Percentiles rank a stretch among this genome's conserved stretches.
Conservation (phyloP, 2,329 filamentous ascomycete species). For the Pseudopithomyces chartarum region DNA sequence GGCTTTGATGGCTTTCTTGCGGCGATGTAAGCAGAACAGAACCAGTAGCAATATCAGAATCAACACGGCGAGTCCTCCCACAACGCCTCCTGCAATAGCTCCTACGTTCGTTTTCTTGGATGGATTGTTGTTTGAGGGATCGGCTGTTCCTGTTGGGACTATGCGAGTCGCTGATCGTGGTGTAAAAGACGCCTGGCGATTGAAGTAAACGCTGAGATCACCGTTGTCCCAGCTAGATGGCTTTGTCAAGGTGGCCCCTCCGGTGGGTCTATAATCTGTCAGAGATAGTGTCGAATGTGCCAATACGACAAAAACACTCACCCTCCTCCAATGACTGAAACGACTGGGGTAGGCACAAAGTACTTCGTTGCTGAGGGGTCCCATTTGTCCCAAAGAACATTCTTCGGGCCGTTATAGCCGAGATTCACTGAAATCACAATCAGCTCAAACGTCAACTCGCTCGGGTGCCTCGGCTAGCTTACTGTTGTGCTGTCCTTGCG, state of each 20-base stretch:
- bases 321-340: constrained; percentile 52
- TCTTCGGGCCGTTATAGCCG: constrained; percentile 54
- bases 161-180: constrained; percentile 58
- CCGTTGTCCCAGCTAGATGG: constrained; percentile 57
- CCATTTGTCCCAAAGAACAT: constrained; percentile 59
- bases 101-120: constrained; percentile 36
- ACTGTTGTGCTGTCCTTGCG: constrained; percentile 61
- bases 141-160: constrained; percentile 35
- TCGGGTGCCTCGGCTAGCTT: not conserved
- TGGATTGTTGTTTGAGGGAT: constrained; percentile 11
- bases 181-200: constrained; percentile 53
- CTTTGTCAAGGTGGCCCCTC: constrained; percentile 59
- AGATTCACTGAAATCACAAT: constrained; percentile 50
- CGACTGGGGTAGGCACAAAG: constrained; percentile 58
- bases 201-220: constrained; percentile 61
- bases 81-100: constrained; percentile 47
- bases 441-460: not conserved
- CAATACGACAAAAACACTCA: constrained; percentile 18
- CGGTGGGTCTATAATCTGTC: constrained; percentile 45
- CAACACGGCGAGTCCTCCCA: constrained; percentile 44
- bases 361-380: constrained; percentile 58
- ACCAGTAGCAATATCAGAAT: constrained; percentile 39
- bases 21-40: constrained; percentile 43
- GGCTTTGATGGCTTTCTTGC: constrained; percentile 37
- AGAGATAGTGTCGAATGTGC: constrained; percentile 17